Evolutionary conservation across 345 rosid genomes (phyloP).

Genomic region (Melaleuca alternifolia): DNA sequence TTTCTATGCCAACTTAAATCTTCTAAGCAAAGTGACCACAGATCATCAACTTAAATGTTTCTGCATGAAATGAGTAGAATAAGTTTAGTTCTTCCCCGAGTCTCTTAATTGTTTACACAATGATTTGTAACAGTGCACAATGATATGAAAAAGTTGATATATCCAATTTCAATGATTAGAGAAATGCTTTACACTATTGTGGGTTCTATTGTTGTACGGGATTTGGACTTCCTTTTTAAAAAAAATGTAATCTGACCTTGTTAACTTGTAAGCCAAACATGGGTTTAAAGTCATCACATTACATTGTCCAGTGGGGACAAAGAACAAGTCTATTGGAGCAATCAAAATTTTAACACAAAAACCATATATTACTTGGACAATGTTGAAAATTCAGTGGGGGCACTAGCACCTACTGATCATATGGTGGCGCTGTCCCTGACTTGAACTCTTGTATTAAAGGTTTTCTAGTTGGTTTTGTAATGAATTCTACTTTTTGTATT

Average conservation of each 20-base stretch:
- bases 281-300: not conserved
- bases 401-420: not conserved
- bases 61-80: not conserved
- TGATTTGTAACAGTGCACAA: not conserved
- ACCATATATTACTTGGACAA: not conserved
- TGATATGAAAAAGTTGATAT: not conserved
- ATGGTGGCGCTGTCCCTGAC: not conserved
- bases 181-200: not conserved
- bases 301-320: not conserved
- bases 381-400: not conserved
- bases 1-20: not conserved
- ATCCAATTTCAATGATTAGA: not conserved
- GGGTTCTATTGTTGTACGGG: not conserved
- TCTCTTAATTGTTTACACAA: not conserved
- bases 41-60: not conserved
- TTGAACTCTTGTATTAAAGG: not conserved
- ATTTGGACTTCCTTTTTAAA: not conserved
- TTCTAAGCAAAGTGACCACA: not conserved
- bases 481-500: not conserved
- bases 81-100: not conserved
- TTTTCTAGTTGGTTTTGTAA: not conserved
- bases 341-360: not conserved
- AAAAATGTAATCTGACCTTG: not conserved
- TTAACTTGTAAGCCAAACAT: not conserved
- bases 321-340: not conserved